Evolutionary conservation across 176 grass and related monocot species (phyloP).

Genomic region (Oryza coarctata): DNA sequence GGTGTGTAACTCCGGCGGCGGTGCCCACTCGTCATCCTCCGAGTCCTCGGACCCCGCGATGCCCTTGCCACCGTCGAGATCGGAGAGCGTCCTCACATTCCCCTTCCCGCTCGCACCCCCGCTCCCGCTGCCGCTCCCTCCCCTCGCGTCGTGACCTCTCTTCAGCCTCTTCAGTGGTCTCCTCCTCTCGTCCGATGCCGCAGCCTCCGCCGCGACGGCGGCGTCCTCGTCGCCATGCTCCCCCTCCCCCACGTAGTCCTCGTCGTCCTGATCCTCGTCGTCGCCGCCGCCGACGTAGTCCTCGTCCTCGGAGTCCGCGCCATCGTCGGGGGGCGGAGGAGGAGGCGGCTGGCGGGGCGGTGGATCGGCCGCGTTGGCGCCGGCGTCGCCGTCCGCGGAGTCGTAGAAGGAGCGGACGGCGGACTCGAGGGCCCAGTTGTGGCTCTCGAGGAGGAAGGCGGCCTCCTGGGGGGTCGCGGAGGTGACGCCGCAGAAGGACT

Average conservation of each 20-base stretch:
- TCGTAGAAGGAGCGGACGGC: conserved; percentile 78
- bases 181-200: conserved; percentile 36
- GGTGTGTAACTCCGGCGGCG: conserved; percentile 51
- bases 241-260: conserved; percentile 35
- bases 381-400: conserved; percentile 26
- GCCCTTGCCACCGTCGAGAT: conserved; percentile 45
- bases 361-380: conserved; percentile 24
- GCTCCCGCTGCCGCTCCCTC: conserved; percentile 21
- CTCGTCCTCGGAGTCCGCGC: conserved; percentile 25
- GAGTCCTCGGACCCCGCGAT: conserved; percentile 37
- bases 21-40: conserved; percentile 48
- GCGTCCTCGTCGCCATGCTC: conserved; percentile 30
- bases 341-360: conserved; percentile 20
- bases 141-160: conserved; percentile 24
- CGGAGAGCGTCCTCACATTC: conserved; percentile 50
- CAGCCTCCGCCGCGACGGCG: conserved; percentile 27
- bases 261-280: conserved; percentile 29
- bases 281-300: conserved; percentile 38
- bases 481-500: conserved; percentile 68
- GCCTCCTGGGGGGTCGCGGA: conserved; percentile 68
- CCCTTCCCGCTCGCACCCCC: conserved; percentile 32
- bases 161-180: conserved; percentile 43
- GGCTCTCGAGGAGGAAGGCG: conserved; percentile 80
- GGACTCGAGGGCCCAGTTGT: conserved; percentile 75
- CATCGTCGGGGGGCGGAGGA: neutral